Conservation (phyloP, 768 basidiomycete genomes). For the Pilatotrama ljubarskyi region DNA sequence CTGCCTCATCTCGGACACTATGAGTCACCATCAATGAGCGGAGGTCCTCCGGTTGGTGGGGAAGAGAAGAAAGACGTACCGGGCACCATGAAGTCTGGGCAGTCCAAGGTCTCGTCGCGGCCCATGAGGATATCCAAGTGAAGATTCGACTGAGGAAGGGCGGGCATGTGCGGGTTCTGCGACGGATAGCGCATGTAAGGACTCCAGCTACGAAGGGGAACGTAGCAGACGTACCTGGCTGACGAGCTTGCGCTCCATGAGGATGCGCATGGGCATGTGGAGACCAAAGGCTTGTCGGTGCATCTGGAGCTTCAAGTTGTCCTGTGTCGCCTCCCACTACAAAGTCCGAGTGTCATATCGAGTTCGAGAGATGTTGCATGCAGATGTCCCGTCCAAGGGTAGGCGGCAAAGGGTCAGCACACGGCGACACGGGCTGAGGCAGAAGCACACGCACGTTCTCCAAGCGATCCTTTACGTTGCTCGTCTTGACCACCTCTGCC, state of each 20-base stretch:
- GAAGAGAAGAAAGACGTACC: conserved; percentile 43
- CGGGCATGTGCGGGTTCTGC: conserved; percentile 69
- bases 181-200: no score
- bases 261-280: conserved; percentile 82
- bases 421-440: no score
- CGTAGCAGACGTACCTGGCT: conserved; percentile 52
- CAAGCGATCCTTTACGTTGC: conserved; percentile 66
- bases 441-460: conserved; percentile 64
- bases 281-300: conserved; percentile 84
- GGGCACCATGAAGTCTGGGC: conserved; percentile 71
- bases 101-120: conserved; percentile 80
- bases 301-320: conserved; percentile 81
- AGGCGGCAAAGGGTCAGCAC: no score
- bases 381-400: no score
- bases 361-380: background rate
- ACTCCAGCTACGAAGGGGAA: no score
- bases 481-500: conserved; percentile 64
- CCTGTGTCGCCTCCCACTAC: conserved; percentile 95
- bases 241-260: conserved; percentile 95
- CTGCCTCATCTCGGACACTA: conserved; percentile 34
- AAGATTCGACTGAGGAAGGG: conserved; percentile 68
- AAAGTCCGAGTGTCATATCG: no score
- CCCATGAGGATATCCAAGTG: conserved; percentile 94
- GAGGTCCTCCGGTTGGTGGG: background rate
- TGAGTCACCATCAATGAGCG: background rate